phyloP scores from a whole-genome alignment of 495 filamentous ascomycete genomes.

The Delitschia confertaspora region DNA sequence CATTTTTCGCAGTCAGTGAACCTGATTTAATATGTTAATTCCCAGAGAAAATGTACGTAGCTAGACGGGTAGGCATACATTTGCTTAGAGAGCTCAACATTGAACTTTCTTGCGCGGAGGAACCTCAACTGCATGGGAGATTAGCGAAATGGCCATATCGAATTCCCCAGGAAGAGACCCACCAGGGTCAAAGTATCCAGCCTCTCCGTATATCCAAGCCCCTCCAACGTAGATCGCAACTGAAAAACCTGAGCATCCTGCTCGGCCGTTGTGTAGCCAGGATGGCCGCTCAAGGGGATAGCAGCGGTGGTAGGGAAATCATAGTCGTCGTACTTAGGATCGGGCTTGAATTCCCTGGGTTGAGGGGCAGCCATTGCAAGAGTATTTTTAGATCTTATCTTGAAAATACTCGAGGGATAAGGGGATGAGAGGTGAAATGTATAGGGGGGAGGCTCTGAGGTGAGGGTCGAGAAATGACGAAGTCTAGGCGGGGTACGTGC shows the following conservation, averaged over 20 bases:
- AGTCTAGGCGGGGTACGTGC: too few relatives aligned
- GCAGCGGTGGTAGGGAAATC: slow-evolving; percentile 79
- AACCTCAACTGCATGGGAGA: slow-evolving; percentile 58
- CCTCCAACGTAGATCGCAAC: slow-evolving; percentile 74
- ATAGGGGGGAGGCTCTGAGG: background rate
- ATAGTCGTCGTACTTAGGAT: slow-evolving; percentile 93
- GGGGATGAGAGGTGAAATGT: background rate
- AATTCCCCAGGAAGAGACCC: slow-evolving; percentile 25
- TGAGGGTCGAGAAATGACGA: slow-evolving; percentile 11
- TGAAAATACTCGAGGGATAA: background rate
- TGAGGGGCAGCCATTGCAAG: slow-evolving; percentile 18
- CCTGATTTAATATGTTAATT: slow-evolving; percentile 45
- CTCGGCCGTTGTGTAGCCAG: slow-evolving; percentile 75
- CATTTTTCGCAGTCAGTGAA: slow-evolving; percentile 86
- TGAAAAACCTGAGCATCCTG: slow-evolving; percentile 87
- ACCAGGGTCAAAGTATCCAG: slow-evolving; percentile 88
- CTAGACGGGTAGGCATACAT: slow-evolving; percentile 53
- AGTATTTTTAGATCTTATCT: background rate
- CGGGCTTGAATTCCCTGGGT: slow-evolving; percentile 46
- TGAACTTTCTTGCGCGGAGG: slow-evolving; percentile 89
- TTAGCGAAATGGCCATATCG: slow-evolving; percentile 12
- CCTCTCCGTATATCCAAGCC: slow-evolving; percentile 70
- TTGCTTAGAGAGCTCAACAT: slow-evolving; percentile 69
- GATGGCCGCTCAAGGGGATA: slow-evolving; percentile 62
- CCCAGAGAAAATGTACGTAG: slow-evolving; percentile 1